Evolutionary conservation across 2,329 filamentous ascomycete genomes (phyloP).

Genomic region (Fusarium xylarioides): DNA sequence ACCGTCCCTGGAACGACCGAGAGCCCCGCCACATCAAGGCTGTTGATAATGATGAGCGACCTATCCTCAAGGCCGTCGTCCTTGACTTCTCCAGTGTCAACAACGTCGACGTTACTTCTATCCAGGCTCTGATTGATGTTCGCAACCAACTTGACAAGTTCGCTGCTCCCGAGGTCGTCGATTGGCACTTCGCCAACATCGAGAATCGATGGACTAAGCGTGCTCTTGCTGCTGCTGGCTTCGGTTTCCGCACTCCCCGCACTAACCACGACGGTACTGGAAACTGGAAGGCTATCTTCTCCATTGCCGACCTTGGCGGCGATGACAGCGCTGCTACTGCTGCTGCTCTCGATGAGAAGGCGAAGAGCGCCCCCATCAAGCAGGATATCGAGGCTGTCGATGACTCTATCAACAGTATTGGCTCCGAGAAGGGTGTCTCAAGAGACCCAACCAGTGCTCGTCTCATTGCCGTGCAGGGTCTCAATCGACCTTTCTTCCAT

Average conservation of each 20-base stretch:
- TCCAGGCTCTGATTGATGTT: conserved; percentile 64
- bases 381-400: conserved; percentile 45
- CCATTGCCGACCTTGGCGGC: conserved; percentile 86
- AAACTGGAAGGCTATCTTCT: conserved; percentile 82
- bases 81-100: conserved; percentile 66
- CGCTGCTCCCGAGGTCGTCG: conserved; percentile 55
- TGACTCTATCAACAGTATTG: conserved; percentile 33
- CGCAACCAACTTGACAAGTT: conserved; percentile 63
- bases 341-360: conserved; percentile 71
- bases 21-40: conserved; percentile 50
- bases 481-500: conserved; percentile 63
- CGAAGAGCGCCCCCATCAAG: conserved; percentile 23
- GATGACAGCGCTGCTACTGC: conserved; percentile 65
- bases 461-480: conserved; percentile 53
- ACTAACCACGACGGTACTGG: conserved; percentile 37
- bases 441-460: conserved; percentile 43
- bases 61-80: conserved; percentile 63
- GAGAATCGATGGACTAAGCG: conserved; percentile 65
- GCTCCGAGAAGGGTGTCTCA: conserved; percentile 43
- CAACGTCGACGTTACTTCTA: conserved; percentile 63
- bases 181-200: conserved; percentile 63
- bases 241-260: conserved; percentile 54
- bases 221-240: conserved; percentile 63
- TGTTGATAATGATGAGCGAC: conserved; percentile 50
- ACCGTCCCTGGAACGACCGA: conserved; percentile 68